Evolutionary conservation across 2,329 filamentous ascomycete genomes (phyloP).

Genomic region (Lasiodiplodia sp.): DNA sequence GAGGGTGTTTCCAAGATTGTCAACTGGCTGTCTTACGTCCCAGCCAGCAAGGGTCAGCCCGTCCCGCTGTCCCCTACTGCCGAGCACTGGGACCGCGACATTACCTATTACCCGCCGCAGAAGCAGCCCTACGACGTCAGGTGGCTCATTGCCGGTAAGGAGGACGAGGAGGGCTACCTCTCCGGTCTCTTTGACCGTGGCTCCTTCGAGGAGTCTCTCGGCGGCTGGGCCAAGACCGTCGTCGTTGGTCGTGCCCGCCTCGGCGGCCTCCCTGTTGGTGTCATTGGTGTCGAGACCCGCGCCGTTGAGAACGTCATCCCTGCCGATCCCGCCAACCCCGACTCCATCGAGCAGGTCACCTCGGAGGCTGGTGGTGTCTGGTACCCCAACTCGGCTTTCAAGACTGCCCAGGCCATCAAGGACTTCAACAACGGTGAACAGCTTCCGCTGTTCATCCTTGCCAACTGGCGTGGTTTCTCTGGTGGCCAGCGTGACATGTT

Average conservation of each 20-base stretch:
- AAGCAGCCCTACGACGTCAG: conserved; percentile 92
- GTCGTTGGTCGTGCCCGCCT: conserved; percentile 96
- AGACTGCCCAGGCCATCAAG: conserved; percentile 97
- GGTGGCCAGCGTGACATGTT: conserved; percentile 99
- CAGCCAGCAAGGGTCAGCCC: conserved; percentile 91
- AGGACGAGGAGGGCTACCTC: conserved; percentile 85
- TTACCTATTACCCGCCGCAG: conserved; percentile 79
- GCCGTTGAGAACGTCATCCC: conserved; percentile 96
- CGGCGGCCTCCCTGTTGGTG: conserved; percentile 96
- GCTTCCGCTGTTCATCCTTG: conserved; percentile 96
- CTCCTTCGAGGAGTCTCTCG: conserved; percentile 95
- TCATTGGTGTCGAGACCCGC: conserved; percentile 95
- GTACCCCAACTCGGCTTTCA: conserved; percentile 99
- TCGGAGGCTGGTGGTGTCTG: conserved; percentile 98
- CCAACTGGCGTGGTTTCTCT: conserved; percentile 99
- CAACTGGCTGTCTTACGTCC: conserved; percentile 96
- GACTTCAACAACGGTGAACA: conserved; percentile 99
- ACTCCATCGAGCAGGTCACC: conserved; percentile 93
- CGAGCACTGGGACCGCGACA: conserved; percentile 92
- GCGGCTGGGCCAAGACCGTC: conserved; percentile 95
- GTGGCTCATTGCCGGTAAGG: conserved; percentile 88
- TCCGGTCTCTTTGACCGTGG: conserved; percentile 94
- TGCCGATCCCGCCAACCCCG: conserved; percentile 95
- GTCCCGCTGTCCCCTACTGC: conserved; percentile 88
- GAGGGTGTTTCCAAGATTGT: conserved; percentile 98